A percentile compares a stretch with the other conserved stretches of the same genome.
phyloP scores from a whole-genome alignment of 768 basidiomycete species.

The Solioccasus polychromus region DNA sequence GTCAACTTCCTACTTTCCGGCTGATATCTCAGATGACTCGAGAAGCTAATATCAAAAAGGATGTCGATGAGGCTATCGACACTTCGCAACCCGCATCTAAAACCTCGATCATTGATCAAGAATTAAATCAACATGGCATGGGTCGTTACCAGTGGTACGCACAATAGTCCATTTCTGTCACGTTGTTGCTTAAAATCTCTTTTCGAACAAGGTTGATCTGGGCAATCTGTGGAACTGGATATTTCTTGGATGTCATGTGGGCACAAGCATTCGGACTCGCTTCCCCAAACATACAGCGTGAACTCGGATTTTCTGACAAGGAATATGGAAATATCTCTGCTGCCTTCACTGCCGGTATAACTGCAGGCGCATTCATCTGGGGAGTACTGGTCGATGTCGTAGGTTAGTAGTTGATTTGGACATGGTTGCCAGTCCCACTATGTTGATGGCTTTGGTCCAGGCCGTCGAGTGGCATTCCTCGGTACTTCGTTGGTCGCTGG shows the following conservation, averaged over 20 bases:
- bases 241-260: constrained; percentile 13
- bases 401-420: constrained; percentile 5
- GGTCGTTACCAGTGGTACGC: constrained; percentile 16
- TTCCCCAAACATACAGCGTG: constrained; percentile 7
- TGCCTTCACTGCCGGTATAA: constrained; percentile 1
- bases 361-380: constrained; percentile 11
- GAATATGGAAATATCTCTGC: constrained; percentile 6
- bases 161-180: background rate
- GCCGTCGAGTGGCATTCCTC: constrained; percentile 15
- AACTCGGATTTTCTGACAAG: constrained; percentile 20
- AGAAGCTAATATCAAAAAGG: too few relatives aligned
- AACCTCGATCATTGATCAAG: constrained; percentile 8
- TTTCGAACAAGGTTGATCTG: constrained; percentile 11
- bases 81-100: constrained; percentile 1
- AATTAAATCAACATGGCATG: constrained; percentile 14
- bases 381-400: constrained; percentile 16
- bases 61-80: too few relatives aligned
- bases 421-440: background rate
- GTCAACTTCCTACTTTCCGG: too few relatives aligned
- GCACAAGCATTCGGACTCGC: background rate
- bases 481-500: constrained; percentile 15
- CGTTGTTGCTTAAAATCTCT: background rate
- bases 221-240: constrained; percentile 12
- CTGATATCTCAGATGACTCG: too few relatives aligned
- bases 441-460: constrained; percentile 1